A percentile compares a stretch with the other conserved stretches of the same genome.
Evolutionary conservation across 495 filamentous ascomycete genomes (phyloP).

Genomic region (Durotheca rogersii): DNA sequence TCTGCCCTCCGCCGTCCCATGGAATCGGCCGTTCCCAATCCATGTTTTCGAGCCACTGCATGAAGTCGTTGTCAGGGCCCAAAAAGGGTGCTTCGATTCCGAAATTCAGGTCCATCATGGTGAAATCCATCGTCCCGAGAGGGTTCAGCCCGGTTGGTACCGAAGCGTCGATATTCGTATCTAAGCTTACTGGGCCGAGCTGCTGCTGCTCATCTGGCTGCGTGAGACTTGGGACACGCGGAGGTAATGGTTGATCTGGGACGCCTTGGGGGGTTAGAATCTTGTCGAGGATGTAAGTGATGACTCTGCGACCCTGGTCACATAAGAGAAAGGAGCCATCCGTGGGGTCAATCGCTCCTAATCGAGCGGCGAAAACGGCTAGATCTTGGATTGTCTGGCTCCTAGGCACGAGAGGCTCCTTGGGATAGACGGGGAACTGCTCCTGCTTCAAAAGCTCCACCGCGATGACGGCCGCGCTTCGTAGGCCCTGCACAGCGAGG

Average conservation of each 20-base stretch:
- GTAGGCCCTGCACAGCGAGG: slow-evolving; percentile 45
- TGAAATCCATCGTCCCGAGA: slow-evolving; percentile 23
- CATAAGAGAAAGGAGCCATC: slow-evolving; percentile 34
- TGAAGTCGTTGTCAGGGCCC: slow-evolving; percentile 36
- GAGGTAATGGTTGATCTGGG: slow-evolving; percentile 3
- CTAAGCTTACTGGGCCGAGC: slow-evolving; percentile 4
- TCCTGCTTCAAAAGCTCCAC: slow-evolving; percentile 48
- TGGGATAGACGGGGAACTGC: slow-evolving; percentile 42
- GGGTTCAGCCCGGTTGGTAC: slow-evolving; percentile 8
- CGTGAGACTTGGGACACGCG: slow-evolving; percentile 4
- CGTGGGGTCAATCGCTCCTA: slow-evolving; percentile 32
- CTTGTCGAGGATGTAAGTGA: slow-evolving; percentile 37
- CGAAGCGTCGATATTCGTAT: slow-evolving; percentile 8
- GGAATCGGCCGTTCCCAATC: slow-evolving; percentile 34
- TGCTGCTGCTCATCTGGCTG: slow-evolving; percentile 11
- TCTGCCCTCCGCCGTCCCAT: not conserved
- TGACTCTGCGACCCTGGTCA: slow-evolving; percentile 36
- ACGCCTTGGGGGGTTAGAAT: slow-evolving; percentile 35
- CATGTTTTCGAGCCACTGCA: slow-evolving; percentile 38
- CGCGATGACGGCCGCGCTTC: slow-evolving; percentile 46
- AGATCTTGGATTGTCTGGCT: slow-evolving; percentile 39
- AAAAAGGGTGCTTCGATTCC: slow-evolving; percentile 33
- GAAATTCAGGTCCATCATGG: slow-evolving; percentile 27
- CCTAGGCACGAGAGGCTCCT: slow-evolving; percentile 39
- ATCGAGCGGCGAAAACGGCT: slow-evolving; percentile 34